Conservation (phyloP, 805 yeast species). For the Nakazawaea anatomiae region DNA sequence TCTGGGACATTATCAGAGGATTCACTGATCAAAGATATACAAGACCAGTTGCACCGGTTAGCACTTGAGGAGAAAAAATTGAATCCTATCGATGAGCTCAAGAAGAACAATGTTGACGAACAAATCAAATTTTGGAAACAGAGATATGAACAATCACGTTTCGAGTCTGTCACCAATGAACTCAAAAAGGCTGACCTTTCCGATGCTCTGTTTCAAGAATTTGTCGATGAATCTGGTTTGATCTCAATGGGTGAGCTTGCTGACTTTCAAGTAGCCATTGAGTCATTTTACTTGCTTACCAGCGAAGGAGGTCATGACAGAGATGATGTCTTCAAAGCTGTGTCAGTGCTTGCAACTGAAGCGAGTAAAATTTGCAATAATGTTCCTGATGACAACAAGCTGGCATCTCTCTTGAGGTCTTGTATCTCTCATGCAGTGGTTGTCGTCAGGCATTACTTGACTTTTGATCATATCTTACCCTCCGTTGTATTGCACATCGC, state of each 20-base stretch:
- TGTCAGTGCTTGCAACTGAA: conserved; percentile 42
- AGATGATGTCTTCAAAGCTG: conserved; percentile 42
- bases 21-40: neutral
- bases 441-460: conserved; percentile 65
- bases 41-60: neutral
- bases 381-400: conserved; percentile 20
- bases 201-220: conserved; percentile 12
- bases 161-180: conserved; percentile 13
- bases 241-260: conserved; percentile 40
- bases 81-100: conserved; percentile 7
- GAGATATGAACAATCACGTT: conserved; percentile 42
- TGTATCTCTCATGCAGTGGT: conserved; percentile 73
- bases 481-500: conserved; percentile 68
- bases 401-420: conserved; percentile 39
- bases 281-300: conserved; percentile 31
- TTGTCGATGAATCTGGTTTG: conserved; percentile 30
- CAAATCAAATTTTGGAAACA: conserved; percentile 40
- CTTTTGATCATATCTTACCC: conserved; percentile 63
- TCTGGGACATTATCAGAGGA: neutral
- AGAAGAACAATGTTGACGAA: conserved; percentile 12
- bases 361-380: conserved; percentile 24
- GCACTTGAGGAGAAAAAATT: conserved; percentile 10
- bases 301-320: conserved; percentile 19
- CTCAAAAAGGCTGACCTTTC: conserved; percentile 13
- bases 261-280: conserved; percentile 42